Base-by-base conservation (phyloP, 495 filamentous ascomycete genomes). In the Hyaloscypha variabilis region DNA sequence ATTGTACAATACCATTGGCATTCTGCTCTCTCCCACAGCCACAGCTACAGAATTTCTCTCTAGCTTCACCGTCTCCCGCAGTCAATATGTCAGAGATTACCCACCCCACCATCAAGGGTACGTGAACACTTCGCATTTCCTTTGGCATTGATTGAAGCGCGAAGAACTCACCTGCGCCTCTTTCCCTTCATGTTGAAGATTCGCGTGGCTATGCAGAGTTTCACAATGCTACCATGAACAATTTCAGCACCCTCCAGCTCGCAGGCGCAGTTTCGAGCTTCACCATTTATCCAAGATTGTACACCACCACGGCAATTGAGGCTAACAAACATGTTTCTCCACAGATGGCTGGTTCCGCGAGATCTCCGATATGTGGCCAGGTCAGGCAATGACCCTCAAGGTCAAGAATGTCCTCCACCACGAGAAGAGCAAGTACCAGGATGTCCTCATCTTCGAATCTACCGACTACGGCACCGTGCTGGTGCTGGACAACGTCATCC, bases 341-440 rank as follows among this genome's bases (percentile, higher is more conserved):
- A 25, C 63, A 97, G 94, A 98, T 96, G 95, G 94, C 81, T 99
- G 95, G 96, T 98, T 98, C 89, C 92, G 93, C 76, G 96, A 98
- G 81, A 89, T 96, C 78, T 96, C 91, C 64, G 81, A 91, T 72
- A 97, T 97, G 93, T 99, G 96, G 95, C 95, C 95, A 56, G 95
- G 95, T 72, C 96, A 98, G 80, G 95, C 95, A 73, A 97, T 98
- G 94, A 97, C 90, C 68, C 88, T 99, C 76, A 94, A 91, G 82
- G 94, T 99, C 77, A 92, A 99, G 78, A 90, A 97, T 81, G 88
- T 97, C 75, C 83, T 99, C 60, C 96, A 98, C 83, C 94, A 97
- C 82, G 96, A 99, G 84, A 97, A 97, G 85, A 95, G 91, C 83
- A 83, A 94, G 83, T 99, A 97, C 82, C 95, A 99, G 81, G 95